Evolutionary conservation across 2,329 filamentous ascomycete species (phyloP).

Genomic region (Pseudogymnoascus sp.): DNA sequence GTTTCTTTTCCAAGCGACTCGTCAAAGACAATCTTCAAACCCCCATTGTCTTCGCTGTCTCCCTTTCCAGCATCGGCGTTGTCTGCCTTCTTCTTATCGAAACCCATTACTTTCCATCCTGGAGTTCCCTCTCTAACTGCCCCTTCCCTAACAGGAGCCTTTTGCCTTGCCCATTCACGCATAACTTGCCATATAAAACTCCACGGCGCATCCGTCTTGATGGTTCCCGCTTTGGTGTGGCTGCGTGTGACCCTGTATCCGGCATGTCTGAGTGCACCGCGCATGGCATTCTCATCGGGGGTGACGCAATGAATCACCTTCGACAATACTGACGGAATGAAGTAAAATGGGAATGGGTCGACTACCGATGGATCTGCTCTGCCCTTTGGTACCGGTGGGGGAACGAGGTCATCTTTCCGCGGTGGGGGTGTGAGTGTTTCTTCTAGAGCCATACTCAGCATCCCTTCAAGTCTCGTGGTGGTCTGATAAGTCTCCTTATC

Average conservation of each 20-base stretch:
- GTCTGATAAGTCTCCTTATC: slow-evolving; percentile 70
- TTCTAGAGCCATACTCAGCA: slow-evolving; percentile 82
- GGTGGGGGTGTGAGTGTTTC: slow-evolving; percentile 39
- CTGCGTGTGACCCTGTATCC: slow-evolving; percentile 80
- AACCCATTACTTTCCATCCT: slow-evolving; percentile 60
- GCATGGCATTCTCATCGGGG: slow-evolving; percentile 68
- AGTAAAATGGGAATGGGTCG: slow-evolving; percentile 78
- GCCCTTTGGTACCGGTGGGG: slow-evolving; percentile 19
- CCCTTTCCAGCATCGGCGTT: slow-evolving; percentile 18
- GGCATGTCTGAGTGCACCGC: slow-evolving; percentile 70
- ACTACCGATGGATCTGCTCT: slow-evolving; percentile 50
- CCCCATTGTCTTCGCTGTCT: slow-evolving; percentile 23
- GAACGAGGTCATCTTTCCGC: slow-evolving; percentile 15
- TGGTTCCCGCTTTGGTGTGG: slow-evolving; percentile 79
- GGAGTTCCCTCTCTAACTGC: slow-evolving; percentile 62
- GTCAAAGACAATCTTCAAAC: slow-evolving; percentile 60
- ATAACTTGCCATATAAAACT: slow-evolving; percentile 84
- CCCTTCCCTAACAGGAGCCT: slow-evolving; percentile 65
- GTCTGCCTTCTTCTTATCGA: slow-evolving; percentile 22
- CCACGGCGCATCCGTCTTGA: slow-evolving; percentile 94
- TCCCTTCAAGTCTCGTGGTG: slow-evolving; percentile 72
- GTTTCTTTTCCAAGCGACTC: slow-evolving; percentile 65
- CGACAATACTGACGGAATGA: slow-evolving; percentile 66
- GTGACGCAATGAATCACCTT: slow-evolving; percentile 72
- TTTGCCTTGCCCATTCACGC: slow-evolving; percentile 81